These are phyloP conservation scores for Asterella californica DNA, from an alignment of 225 moss, liverwort and hornwort genomes.

Conservation along the genomic window DNA sequence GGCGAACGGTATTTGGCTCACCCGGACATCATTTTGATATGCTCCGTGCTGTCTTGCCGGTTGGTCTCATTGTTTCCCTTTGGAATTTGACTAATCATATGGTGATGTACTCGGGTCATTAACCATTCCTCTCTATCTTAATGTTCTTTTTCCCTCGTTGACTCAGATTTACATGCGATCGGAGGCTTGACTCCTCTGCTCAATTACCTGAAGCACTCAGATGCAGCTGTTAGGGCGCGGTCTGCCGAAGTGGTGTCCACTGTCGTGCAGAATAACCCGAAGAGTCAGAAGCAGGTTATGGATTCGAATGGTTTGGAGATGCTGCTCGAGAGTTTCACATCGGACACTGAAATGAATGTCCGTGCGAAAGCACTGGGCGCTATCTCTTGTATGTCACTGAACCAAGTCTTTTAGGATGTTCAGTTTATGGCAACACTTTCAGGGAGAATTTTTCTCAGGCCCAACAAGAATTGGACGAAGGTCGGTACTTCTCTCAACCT, in stretches of 20 bases:
- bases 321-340: slow-evolving; percentile 66
- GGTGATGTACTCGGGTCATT: neutral
- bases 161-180: slow-evolving; percentile 77
- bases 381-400: slow-evolving; percentile 65
- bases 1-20: slow-evolving; percentile 61
- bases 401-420: neutral
- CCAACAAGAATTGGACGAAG: neutral
- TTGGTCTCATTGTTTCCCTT: neutral
- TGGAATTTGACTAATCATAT: neutral
- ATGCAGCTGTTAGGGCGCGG: slow-evolving; percentile 71
- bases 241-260: slow-evolving; percentile 95
- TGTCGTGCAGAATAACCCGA: slow-evolving; percentile 83
- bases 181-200: slow-evolving; percentile 83
- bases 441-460: neutral
- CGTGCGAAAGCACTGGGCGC: slow-evolving; percentile 92
- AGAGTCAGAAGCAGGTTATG: slow-evolving; percentile 90
- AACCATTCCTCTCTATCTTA: neutral
- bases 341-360: slow-evolving; percentile 65
- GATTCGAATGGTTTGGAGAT: slow-evolving; percentile 66
- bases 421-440: neutral
- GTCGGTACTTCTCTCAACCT: no score
- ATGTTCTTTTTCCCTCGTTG: neutral
- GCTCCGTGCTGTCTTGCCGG: neutral
- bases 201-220: slow-evolving; percentile 63
- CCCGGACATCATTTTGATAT: neutral